Percentiles rank a stretch among this genome's conserved stretches.
Conservation (phyloP, 768 basidiomycete species). For the Gymnopilus dilepis region DNA sequence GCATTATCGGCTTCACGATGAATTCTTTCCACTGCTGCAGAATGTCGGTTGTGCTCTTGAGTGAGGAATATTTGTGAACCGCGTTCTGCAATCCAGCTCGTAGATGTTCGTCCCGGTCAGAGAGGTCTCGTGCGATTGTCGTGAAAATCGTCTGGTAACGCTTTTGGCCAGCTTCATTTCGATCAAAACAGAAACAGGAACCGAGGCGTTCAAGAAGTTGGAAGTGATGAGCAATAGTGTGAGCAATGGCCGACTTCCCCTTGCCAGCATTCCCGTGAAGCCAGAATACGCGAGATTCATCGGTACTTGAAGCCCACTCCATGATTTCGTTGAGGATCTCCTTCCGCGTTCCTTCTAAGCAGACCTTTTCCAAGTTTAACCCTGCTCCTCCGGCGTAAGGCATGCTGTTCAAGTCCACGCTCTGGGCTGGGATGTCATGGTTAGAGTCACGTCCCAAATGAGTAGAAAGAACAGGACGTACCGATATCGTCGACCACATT, state of each 20-base stretch:
- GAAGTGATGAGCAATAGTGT: slow-evolving; percentile 34
- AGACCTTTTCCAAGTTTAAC: slow-evolving; percentile 18
- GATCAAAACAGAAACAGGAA: slow-evolving; percentile 39
- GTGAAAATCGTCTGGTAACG: slow-evolving; percentile 32
- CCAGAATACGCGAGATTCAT: slow-evolving; percentile 30
- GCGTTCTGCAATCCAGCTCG: slow-evolving; percentile 5
- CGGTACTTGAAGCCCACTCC: slow-evolving; percentile 26
- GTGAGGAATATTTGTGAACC: slow-evolving; percentile 9
- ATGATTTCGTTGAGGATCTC: slow-evolving; percentile 30
- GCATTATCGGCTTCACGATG: slow-evolving; percentile 15
- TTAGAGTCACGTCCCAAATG: neutral
- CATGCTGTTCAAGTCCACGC: slow-evolving; percentile 1
- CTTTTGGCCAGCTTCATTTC: slow-evolving; percentile 20
- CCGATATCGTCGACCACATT: neutral
- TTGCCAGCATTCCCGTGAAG: slow-evolving; percentile 28
- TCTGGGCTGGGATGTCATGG: neutral
- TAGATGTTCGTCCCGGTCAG: slow-evolving; percentile 19
- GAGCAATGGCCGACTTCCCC: slow-evolving; percentile 44
- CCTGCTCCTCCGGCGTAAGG: slow-evolving; percentile 2
- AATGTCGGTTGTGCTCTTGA: slow-evolving; percentile 15
- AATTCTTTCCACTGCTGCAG: slow-evolving; percentile 25
- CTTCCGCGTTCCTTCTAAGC: slow-evolving; percentile 28
- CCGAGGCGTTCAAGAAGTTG: slow-evolving; percentile 30
- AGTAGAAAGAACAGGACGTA: neutral
- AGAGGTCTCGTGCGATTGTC: slow-evolving; percentile 38